These are phyloP conservation scores for Geotrichum reessii DNA, from an alignment of 1,139 yeast genomes.

Conservation along the genomic window DNA sequence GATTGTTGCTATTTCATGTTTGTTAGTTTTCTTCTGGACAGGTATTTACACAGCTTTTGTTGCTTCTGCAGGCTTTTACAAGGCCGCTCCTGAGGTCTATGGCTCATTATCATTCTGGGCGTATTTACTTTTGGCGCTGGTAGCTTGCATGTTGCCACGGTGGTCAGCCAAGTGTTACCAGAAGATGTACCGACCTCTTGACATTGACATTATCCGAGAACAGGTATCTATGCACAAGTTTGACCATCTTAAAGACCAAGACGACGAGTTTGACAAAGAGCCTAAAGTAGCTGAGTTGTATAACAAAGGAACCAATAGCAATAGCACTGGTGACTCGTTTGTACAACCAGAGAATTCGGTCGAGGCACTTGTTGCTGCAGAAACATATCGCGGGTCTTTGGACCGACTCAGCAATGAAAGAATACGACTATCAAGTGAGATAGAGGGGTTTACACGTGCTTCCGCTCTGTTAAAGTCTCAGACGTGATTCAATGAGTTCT, in stretches of 20 bases:
- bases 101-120: constrained; percentile 80
- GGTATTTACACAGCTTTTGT: constrained; percentile 74
- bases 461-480: constrained; percentile 8
- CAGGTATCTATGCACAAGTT: constrained; percentile 25
- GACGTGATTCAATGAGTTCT: neutral
- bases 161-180: constrained; percentile 59
- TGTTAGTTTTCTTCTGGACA: constrained; percentile 78
- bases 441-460: constrained; percentile 16
- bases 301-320: neutral
- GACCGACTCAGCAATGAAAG: constrained; percentile 10
- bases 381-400: neutral
- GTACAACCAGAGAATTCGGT: neutral
- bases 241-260: constrained; percentile 21
- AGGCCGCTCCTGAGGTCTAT: constrained; percentile 67
- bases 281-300: neutral
- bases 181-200: constrained; percentile 63
- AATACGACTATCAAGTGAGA: constrained; percentile 10
- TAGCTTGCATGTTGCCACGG: constrained; percentile 72
- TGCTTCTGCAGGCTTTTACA: constrained; percentile 63
- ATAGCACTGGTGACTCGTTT: constrained; percentile 2
- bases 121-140: constrained; percentile 62
- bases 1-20: constrained; percentile 56
- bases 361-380: neutral
- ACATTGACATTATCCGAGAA: constrained; percentile 83
- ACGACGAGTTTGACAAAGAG: constrained; percentile 8